Percentiles rank a stretch among this genome's conserved stretches.
Evolutionary conservation across 164 flowering plant genomes (phyloP).

Genomic region (Aristolochia fimbriata): DNA sequence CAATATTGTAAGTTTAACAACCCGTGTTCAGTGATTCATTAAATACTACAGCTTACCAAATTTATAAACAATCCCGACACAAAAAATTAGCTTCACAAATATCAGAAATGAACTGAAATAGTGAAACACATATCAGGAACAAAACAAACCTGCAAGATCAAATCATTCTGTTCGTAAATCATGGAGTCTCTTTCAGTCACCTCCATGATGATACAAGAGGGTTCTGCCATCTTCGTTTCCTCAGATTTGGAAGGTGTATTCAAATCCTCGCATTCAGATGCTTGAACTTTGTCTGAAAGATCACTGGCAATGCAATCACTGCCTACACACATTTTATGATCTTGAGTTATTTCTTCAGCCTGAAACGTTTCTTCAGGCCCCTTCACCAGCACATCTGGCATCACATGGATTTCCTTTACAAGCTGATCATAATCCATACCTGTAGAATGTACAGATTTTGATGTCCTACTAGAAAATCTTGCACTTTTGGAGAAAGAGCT

Average conservation of each 20-base stretch:
- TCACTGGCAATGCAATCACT: slow-evolving; percentile 1
- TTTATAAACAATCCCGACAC: no score
- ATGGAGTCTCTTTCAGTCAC: slow-evolving; percentile 6
- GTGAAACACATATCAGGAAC: background rate
- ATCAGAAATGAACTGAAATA: no score
- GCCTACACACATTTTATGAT: slow-evolving; percentile 8
- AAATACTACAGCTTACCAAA: no score
- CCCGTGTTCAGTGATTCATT: no score
- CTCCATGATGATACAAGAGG: slow-evolving; percentile 4
- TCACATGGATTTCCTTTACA: slow-evolving; percentile 12
- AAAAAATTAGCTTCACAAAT: no score
- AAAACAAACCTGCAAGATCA: slow-evolving; percentile 26
- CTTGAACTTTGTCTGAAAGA: slow-evolving; percentile 8
- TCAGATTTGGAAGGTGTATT: slow-evolving; percentile 3
- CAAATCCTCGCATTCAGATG: slow-evolving; percentile 8
- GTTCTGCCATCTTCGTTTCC: slow-evolving; percentile 8
- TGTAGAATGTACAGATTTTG: slow-evolving; percentile 12
- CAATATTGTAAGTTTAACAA: no score
- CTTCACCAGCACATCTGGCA: slow-evolving; percentile 11
- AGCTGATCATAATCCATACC: slow-evolving; percentile 9
- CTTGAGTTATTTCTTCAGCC: slow-evolving; percentile 10
- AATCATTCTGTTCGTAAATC: slow-evolving; percentile 8
- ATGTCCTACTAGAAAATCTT: slow-evolving; percentile 21
- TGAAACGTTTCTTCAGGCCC: slow-evolving; percentile 11
- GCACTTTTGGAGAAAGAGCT: slow-evolving; percentile 12